These are phyloP conservation scores for Russula virescens DNA, from an alignment of 768 basidiomycete species.

Conservation along the genomic window DNA sequence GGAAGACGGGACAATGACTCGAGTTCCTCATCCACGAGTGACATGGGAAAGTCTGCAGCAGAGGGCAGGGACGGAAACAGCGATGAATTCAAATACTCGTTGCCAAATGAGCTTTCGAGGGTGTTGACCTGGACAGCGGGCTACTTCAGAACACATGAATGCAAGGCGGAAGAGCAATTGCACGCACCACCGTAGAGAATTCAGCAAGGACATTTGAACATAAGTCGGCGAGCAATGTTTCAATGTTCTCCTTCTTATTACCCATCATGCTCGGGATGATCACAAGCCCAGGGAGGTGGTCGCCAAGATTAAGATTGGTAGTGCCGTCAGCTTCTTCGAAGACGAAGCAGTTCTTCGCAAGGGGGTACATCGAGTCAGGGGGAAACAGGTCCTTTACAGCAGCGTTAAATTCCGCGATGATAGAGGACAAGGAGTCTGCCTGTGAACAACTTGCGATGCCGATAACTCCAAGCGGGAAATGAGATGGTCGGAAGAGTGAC, in stretches of 20 bases:
- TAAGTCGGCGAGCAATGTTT: constrained; percentile 81
- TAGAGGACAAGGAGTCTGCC: constrained; percentile 45
- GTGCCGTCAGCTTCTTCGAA: constrained; percentile 67
- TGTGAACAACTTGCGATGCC: constrained; percentile 73
- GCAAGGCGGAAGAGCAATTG: neutral
- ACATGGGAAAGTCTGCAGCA: constrained; percentile 52
- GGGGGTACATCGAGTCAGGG: constrained; percentile 59
- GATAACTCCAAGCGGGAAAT: constrained; percentile 83
- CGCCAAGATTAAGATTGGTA: constrained; percentile 50
- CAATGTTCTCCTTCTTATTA: constrained; percentile 82
- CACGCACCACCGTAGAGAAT: constrained; percentile 75
- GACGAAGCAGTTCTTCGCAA: constrained; percentile 77
- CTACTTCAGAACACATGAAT: neutral
- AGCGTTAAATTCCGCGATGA: constrained; percentile 62
- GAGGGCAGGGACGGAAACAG: constrained; percentile 60
- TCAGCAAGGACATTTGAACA: constrained; percentile 84
- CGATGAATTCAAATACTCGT: constrained; percentile 74
- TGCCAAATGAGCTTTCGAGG: constrained; percentile 77
- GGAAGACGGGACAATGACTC: constrained; percentile 44
- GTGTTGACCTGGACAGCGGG: constrained; percentile 52
- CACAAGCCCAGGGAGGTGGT: constrained; percentile 56
- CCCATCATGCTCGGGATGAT: constrained; percentile 82
- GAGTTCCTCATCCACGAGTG: constrained; percentile 43
- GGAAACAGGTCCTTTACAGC: constrained; percentile 63
- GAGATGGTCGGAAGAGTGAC: constrained; percentile 69